phyloP scores from a whole-genome alignment of 2,329 filamentous ascomycete species.

The Colletotrichum cordylinicola region DNA sequence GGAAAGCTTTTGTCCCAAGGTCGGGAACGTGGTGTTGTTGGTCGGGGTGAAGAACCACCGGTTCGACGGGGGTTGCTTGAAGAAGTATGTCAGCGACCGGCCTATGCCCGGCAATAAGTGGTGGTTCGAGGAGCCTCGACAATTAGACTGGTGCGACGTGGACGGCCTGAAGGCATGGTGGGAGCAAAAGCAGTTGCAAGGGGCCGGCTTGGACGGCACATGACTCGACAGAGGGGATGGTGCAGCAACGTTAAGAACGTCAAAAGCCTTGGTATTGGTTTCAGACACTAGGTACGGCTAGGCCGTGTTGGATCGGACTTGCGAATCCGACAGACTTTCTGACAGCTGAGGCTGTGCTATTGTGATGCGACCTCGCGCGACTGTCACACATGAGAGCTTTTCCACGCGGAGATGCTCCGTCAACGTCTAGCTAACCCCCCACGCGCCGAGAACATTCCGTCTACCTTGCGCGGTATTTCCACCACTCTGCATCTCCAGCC shows the following conservation, averaged over 20 bases:
- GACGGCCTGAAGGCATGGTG: constrained; percentile 52
- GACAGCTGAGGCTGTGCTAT: not conserved
- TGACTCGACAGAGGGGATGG: not conserved
- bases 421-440: constrained; percentile 9
- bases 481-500: constrained; percentile 24
- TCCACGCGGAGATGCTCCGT: not conserved
- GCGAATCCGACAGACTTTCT: not conserved
- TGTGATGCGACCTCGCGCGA: not conserved
- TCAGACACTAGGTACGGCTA: not conserved
- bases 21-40: constrained; percentile 57
- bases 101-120: constrained; percentile 41
- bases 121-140: constrained; percentile 57
- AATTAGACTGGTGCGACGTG: constrained; percentile 57
- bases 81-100: constrained; percentile 49
- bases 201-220: not conserved
- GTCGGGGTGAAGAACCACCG: constrained; percentile 63
- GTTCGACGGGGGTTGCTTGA: constrained; percentile 53
- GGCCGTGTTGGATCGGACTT: not conserved
- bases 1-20: constrained; percentile 47
- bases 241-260: not conserved
- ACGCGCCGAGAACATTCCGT: constrained; percentile 17
- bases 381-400: not conserved
- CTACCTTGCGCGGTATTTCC: not conserved
- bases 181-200: constrained; percentile 25
- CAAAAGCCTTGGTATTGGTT: not conserved